phyloP scores from a whole-genome alignment of 805 yeast species.

The Saturnispora ahearnii region DNA sequence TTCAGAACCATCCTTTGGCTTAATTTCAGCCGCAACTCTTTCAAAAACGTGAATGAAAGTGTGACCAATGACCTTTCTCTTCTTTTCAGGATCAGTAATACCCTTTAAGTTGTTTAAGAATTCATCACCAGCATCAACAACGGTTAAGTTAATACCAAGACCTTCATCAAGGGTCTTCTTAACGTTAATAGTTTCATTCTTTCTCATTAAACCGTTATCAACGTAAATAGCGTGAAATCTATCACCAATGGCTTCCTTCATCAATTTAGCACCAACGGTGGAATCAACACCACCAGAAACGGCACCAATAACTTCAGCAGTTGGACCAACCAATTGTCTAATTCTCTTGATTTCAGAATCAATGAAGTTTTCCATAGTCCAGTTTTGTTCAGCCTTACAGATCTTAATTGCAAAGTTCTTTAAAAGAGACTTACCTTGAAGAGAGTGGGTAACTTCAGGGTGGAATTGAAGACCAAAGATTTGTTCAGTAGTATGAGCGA shows the following conservation, averaged over 20 bases:
- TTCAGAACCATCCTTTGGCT: slow-evolving; percentile 82
- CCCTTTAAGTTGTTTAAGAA: slow-evolving; percentile 83
- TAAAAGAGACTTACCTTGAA: slow-evolving; percentile 78
- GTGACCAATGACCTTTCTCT: slow-evolving; percentile 97
- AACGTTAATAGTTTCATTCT: slow-evolving; percentile 84
- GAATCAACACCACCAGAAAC: slow-evolving; percentile 99
- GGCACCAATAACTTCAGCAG: slow-evolving; percentile 98
- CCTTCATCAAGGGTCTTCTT: slow-evolving; percentile 87
- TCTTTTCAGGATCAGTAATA: slow-evolving; percentile 96
- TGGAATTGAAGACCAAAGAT: slow-evolving; percentile 98
- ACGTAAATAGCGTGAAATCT: slow-evolving; percentile 98
- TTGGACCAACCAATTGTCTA: slow-evolving; percentile 85
- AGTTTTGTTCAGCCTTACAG: slow-evolving; percentile 79
- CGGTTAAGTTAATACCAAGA: slow-evolving; percentile 88
- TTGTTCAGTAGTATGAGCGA: slow-evolving; percentile 60
- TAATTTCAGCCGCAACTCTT: slow-evolving; percentile 86
- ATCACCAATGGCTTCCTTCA: slow-evolving; percentile 97
- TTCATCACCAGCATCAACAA: slow-evolving; percentile 88
- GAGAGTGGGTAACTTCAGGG: slow-evolving; percentile 97
- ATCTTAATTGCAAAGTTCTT: slow-evolving; percentile 89
- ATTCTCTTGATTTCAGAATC: slow-evolving; percentile 94
- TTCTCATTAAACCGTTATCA: slow-evolving; percentile 96
- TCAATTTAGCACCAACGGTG: slow-evolving; percentile 95
- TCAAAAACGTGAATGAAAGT: slow-evolving; percentile 96
- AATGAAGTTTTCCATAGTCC: slow-evolving; percentile 98